These are phyloP conservation scores for Fusarium foetens DNA, from an alignment of 2,329 filamentous ascomycete genomes.

Conservation along the genomic window DNA sequence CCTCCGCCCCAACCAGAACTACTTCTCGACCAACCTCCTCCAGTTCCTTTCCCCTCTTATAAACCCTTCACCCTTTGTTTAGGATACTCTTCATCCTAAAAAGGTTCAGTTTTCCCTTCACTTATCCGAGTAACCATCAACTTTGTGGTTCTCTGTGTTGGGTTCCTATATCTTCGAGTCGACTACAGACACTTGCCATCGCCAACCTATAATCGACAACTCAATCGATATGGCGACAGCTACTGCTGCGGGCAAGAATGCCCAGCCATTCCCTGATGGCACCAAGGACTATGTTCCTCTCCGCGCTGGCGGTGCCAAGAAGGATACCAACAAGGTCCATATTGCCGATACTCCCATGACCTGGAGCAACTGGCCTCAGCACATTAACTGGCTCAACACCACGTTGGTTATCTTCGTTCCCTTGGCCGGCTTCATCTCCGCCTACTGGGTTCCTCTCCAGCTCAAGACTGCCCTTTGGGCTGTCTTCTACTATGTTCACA, in stretches of 20 bases:
- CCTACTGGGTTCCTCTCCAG: constrained; percentile 81
- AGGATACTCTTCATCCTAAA: constrained; percentile 34
- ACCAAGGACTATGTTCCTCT: constrained; percentile 66
- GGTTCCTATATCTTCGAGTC: constrained; percentile 13
- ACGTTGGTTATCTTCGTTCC: constrained; percentile 83
- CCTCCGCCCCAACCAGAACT: constrained; percentile 40
- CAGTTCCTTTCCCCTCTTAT: constrained; percentile 13
- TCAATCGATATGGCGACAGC: constrained; percentile 51
- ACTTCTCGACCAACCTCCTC: constrained; percentile 27
- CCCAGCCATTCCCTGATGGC: constrained; percentile 60
- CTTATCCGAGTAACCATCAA: constrained; percentile 28
- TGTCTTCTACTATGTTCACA: constrained; percentile 84
- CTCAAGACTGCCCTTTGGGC: constrained; percentile 78
- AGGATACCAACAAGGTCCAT: constrained; percentile 61
- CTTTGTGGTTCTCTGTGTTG: constrained; percentile 37
- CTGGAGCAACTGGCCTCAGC: constrained; percentile 85
- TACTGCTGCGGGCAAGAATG: constrained; percentile 50
- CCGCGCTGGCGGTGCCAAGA: constrained; percentile 44
- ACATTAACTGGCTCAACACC: constrained; percentile 94
- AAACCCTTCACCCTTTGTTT: constrained; percentile 16
- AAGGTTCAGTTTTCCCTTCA: constrained; percentile 28
- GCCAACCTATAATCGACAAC: constrained; percentile 11
- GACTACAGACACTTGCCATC: constrained; percentile 31
- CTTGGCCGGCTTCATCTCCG: constrained; percentile 74
- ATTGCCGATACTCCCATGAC: constrained; percentile 87